Percentiles rank a stretch among this genome's conserved stretches.
Evolutionary conservation across 768 basidiomycete species (phyloP).

Genomic region (Tephrocybe sp.): DNA sequence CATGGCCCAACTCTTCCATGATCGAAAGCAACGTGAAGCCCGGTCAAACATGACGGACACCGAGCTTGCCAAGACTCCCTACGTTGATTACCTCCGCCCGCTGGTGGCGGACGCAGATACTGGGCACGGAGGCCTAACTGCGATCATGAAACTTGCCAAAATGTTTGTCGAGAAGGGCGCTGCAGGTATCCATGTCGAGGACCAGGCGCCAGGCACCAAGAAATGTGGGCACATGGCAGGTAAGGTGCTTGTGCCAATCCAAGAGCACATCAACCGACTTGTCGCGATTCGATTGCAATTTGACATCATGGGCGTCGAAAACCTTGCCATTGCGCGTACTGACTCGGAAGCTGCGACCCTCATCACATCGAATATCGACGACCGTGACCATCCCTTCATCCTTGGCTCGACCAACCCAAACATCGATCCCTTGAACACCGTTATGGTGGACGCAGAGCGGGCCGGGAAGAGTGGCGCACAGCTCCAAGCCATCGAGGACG

Average conservation of each 20-base stretch:
- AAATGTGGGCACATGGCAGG: slow-evolving; percentile 95
- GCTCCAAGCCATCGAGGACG: slow-evolving; percentile 85
- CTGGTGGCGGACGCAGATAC: slow-evolving; percentile 97
- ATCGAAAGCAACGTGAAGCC: slow-evolving; percentile 89
- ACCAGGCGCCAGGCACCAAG: slow-evolving; percentile 97
- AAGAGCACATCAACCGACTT: slow-evolving; percentile 97
- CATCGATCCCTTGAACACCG: slow-evolving; percentile 65
- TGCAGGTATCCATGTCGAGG: slow-evolving; percentile 96
- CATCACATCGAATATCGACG: slow-evolving; percentile 94
- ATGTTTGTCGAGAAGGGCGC: slow-evolving; percentile 99
- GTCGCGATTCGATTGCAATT: slow-evolving; percentile 96
- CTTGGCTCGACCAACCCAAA: slow-evolving; percentile 83
- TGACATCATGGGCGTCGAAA: slow-evolving; percentile 98
- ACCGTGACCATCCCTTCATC: slow-evolving; percentile 97
- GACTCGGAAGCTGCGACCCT: slow-evolving; percentile 98
- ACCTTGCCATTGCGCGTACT: slow-evolving; percentile 89
- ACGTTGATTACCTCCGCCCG: slow-evolving; percentile 89
- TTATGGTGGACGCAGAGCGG: slow-evolving; percentile 85
- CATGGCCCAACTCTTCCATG: slow-evolving; percentile 98
- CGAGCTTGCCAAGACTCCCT: slow-evolving; percentile 67
- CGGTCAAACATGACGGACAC: slow-evolving; percentile 68
- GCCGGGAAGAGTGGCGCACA: slow-evolving; percentile 75
- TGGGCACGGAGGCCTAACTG: slow-evolving; percentile 96
- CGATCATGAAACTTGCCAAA: slow-evolving; percentile 97
- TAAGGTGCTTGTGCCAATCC: slow-evolving; percentile 95